Evolutionary conservation across 805 yeast genomes (phyloP), one percentile per base, ranked within the genome.

Genomic region (Maudiozyma pseudohumilis): DNA sequence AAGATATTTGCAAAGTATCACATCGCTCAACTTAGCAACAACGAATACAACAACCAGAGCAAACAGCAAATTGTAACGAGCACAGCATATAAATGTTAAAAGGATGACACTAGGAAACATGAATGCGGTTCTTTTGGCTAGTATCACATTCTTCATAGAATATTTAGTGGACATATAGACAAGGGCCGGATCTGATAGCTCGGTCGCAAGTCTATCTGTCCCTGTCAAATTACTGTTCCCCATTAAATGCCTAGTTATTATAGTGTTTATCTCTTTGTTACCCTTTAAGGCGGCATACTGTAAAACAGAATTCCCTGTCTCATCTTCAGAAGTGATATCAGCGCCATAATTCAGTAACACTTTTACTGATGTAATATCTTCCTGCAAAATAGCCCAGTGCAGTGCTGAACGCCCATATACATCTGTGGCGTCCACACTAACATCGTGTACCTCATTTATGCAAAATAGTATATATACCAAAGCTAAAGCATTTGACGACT

Each of bases 331-430:
- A 28, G 68, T 61, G 1, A 78, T 74, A 47, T 74, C 72, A 0
- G 95, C 92, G 10, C 89, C 88, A 52, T 74, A 70, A 38, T 72
- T 68, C 28, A 88, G 50, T 30, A 87, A 63, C 0, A 75, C 74
- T 36, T 80, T 80, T 2, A 86, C 85, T 4, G 80, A 70, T 22
- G 83, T 64, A 0, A 77, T 66, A 52, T 88, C 96, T 7, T 95
- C 95, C 53, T 88, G 96, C 56, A 84, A 86, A 1, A 92, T 83
- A 0, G 96, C 96, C 95, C 95, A 85, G 55, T 85, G 94, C 32
- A 88, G 64, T 0, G 87, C 66, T 0, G 96, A 84, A 32, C 95
- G 65, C n/a, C 72, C 72, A 32, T 70, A 72, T 4, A 74, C 73
- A 56, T 88, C 95, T 1, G 67, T 56, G 15, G 68, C 65, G 51